A percentile compares a stretch with the other conserved stretches of the same genome.
These are phyloP conservation scores for Aureobasidium mangrovei DNA, from an alignment of 2,329 filamentous ascomycete species.

Conservation along the genomic window DNA sequence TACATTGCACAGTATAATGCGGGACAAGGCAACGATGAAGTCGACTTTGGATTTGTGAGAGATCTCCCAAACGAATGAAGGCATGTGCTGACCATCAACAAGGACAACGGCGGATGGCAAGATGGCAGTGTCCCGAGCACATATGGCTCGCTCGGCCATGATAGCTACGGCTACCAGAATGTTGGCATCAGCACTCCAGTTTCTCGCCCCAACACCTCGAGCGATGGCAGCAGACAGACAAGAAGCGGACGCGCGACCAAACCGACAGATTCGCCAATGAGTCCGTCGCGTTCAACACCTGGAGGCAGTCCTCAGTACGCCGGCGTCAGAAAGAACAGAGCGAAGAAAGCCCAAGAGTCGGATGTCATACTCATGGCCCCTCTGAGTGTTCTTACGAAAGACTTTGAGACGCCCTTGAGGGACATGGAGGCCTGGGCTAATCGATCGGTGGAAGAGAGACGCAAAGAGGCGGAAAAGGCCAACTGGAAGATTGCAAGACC, in stretches of 20 bases:
- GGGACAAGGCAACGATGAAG: conserved; percentile 30
- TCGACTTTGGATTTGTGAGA: conserved; percentile 22
- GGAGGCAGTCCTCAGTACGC: conserved; percentile 26
- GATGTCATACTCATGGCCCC: conserved; percentile 53
- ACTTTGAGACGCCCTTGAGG: conserved; percentile 54
- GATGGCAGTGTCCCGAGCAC: conserved; percentile 1
- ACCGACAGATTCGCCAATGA: conserved; percentile 29
- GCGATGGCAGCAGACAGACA: conserved; percentile 32
- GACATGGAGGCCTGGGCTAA: conserved; percentile 78
- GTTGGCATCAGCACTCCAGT: conserved; percentile 25
- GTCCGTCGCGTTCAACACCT: conserved; percentile 21
- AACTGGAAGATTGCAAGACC: conserved; percentile 80
- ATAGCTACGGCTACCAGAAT: conserved; percentile 20
- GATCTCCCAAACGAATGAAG: background rate
- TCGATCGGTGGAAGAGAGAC: conserved; percentile 58
- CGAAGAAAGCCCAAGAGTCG: conserved; percentile 35
- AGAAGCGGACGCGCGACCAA: conserved; percentile 29
- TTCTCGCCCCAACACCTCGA: conserved; percentile 34
- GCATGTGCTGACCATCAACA: conserved; percentile 6
- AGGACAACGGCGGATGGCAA: conserved; percentile 10
- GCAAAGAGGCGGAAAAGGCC: conserved; percentile 52
- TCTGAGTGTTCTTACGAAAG: conserved; percentile 60
- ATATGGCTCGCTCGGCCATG: conserved; percentile 16
- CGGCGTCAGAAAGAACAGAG: conserved; percentile 37
- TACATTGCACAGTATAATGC: conserved; percentile 37